Evolutionary conservation across 2,329 filamentous ascomycete genomes (phyloP).

Genomic region (Scedosporium aurantiacum): DNA sequence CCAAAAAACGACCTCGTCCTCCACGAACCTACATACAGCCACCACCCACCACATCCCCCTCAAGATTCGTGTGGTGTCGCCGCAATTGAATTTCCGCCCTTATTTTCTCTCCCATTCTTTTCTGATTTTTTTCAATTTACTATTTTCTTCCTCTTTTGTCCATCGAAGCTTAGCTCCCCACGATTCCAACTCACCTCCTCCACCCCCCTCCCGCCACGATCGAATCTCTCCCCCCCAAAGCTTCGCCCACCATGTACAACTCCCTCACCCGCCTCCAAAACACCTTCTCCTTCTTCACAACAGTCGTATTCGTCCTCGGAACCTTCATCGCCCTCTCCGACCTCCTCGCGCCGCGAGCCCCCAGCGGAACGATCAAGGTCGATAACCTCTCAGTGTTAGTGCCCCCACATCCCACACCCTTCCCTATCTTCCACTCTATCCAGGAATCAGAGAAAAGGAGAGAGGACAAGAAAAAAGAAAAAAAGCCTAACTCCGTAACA

Average conservation of each 20-base stretch:
- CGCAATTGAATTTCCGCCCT: not conserved
- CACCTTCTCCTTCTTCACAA: conserved; percentile 96
- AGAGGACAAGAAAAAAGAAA: not conserved
- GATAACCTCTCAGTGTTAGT: conserved; percentile 78
- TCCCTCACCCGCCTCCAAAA: conserved; percentile 76
- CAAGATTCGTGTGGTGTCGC: not conserved
- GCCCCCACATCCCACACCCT: not conserved
- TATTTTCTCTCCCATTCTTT: not conserved
- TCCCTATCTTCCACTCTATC: not conserved
- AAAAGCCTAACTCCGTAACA: conserved; percentile 23
- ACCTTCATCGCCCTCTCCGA: conserved; percentile 73
- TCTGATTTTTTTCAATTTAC: not conserved
- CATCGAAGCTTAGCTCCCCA: not conserved
- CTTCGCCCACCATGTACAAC: conserved; percentile 62
- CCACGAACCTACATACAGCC: not conserved
- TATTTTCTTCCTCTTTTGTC: not conserved
- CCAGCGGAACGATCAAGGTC: conserved; percentile 48
- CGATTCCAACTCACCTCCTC: no score
- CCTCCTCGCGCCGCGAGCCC: conserved; percentile 56
- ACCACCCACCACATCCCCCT: not conserved
- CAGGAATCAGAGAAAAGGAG: not conserved
- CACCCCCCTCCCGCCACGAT: not conserved
- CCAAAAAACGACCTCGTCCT: not conserved
- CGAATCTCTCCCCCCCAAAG: not conserved
- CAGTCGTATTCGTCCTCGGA: conserved; percentile 73